Evolutionary conservation across 768 basidiomycete genomes (phyloP).

Genomic region (Boletus tomentosulus): DNA sequence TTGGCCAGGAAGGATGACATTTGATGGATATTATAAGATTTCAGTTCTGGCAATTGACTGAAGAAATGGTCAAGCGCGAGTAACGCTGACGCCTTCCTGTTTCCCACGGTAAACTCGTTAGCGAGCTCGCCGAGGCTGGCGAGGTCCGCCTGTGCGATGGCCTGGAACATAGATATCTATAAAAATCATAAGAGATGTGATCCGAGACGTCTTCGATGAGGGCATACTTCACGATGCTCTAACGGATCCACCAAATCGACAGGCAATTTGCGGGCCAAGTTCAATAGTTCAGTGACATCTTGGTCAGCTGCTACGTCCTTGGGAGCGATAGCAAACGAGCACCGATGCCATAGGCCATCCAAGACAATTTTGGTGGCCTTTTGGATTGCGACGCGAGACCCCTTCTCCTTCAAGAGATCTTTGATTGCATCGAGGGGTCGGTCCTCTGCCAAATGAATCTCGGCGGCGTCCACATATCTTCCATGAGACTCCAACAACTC

Average conservation of each 20-base stretch:
- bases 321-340: conserved; percentile 37
- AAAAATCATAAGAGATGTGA: neutral
- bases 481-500: too few species aligned
- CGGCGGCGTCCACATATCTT: conserved; percentile 46
- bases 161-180: conserved; percentile 31
- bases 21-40: conserved; percentile 18
- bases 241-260: conserved; percentile 3
- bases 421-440: conserved; percentile 44
- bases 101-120: conserved; percentile 21
- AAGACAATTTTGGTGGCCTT: conserved; percentile 39
- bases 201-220: neutral
- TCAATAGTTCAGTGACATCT: conserved; percentile 22
- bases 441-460: conserved; percentile 47
- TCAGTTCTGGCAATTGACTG: conserved; percentile 11
- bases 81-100: conserved; percentile 2
- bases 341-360: conserved; percentile 42
- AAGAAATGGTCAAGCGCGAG: conserved; percentile 12
- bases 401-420: conserved; percentile 39
- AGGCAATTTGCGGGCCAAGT: conserved; percentile 16
- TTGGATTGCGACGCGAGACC: conserved; percentile 23
- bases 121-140: conserved; percentile 31
- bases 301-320: conserved; percentile 1
- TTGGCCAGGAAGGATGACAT: conserved; percentile 4
- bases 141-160: conserved; percentile 25
- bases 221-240: conserved; percentile 12